Base-by-base conservation (phyloP, 139 green algal genomes). In the Medakamo hakoo region DNA sequence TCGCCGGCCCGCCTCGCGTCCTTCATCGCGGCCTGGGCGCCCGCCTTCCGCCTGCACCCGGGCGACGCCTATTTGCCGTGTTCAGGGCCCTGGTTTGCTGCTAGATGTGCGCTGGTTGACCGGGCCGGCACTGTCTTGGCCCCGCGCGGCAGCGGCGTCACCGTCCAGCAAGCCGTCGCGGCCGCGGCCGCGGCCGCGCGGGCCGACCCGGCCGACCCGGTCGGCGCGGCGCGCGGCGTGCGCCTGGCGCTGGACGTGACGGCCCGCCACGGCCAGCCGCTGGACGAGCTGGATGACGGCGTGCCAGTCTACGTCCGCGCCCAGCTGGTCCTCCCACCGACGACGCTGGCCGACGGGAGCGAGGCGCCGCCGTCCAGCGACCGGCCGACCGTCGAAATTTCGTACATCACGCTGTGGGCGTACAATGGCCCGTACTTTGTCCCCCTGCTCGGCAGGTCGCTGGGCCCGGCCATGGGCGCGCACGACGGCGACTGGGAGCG, bases 401-500 rank as follows among this genome's bases (percentile, higher is more conserved):
- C 49, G 18, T 83, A 79, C 68, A 48, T 74, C 20, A 81, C 76
- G 4, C 62, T 80, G 26, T 83, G 71, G 23, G 71, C 73, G 4
- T 65, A 73, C 64, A 82, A 82, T 55, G 76, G 76, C 1, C 27
- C 63, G 3, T 80, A 82, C 64, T 26, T 21, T 22, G 64, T 79
- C 24, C n/a, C n/a, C n/a, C n/a, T n/a, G n/a, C 61, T 61, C 2
- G 62, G 65, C 52, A 22, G 66, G n/a, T 22, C 49, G 22, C 28
- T 71, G 18, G 23, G 69, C 2, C 58, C 57, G 18, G 58, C 64
- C 19, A 61, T 48, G 14, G 77, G 77, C 4, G 68, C 68, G 2
- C 77, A 83, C 31, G 71, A 81, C 22, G 77, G 77, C 1, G 77
- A 84, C 64, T 76, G 71, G 49, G 77, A 84, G 69, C 75, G 81